phyloP scores from a whole-genome alignment of 768 basidiomycete genomes.

The Termitomyces sp. region DNA sequence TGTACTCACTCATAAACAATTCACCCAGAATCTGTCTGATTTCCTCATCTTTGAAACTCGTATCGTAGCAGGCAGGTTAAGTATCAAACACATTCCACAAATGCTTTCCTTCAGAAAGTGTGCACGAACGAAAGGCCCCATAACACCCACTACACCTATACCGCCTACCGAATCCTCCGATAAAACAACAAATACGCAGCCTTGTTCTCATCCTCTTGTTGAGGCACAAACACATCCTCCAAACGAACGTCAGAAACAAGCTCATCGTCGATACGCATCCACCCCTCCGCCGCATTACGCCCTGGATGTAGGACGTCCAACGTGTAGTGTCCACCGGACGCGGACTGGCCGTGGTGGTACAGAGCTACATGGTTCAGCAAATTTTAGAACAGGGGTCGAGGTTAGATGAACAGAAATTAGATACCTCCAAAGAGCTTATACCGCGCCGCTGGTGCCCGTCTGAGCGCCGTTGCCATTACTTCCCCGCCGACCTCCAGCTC shows the following conservation, averaged over 20 bases:
- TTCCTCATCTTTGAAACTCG: too few relatives aligned
- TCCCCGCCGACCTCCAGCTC: conserved; percentile 79
- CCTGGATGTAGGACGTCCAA: conserved; percentile 77
- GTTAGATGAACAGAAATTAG: conserved; percentile 14
- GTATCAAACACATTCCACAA: neutral
- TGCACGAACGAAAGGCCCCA: neutral
- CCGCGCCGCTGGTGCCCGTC: conserved; percentile 40
- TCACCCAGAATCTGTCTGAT: too few relatives aligned
- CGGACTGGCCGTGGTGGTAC: conserved; percentile 91
- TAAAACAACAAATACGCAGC: conserved; percentile 91
- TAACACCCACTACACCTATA: too few relatives aligned
- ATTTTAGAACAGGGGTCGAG: neutral
- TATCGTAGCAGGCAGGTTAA: neutral
- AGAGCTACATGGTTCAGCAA: conserved; percentile 45
- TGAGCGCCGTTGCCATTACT: conserved; percentile 52
- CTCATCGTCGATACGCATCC: conserved; percentile 96
- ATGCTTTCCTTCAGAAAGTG: neutral
- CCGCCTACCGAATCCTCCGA: conserved; percentile 42
- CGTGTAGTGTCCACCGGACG: conserved; percentile 94
- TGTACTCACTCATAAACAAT: too few relatives aligned
- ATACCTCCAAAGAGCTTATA: conserved; percentile 86
- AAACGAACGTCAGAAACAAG: conserved; percentile 68
- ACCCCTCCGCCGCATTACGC: conserved; percentile 64
- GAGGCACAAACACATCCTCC: conserved; percentile 67
- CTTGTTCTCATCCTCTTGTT: conserved; percentile 48